Conservation (phyloP, 2,329 filamentous ascomycete genomes). For the Claviceps arundinis region DNA sequence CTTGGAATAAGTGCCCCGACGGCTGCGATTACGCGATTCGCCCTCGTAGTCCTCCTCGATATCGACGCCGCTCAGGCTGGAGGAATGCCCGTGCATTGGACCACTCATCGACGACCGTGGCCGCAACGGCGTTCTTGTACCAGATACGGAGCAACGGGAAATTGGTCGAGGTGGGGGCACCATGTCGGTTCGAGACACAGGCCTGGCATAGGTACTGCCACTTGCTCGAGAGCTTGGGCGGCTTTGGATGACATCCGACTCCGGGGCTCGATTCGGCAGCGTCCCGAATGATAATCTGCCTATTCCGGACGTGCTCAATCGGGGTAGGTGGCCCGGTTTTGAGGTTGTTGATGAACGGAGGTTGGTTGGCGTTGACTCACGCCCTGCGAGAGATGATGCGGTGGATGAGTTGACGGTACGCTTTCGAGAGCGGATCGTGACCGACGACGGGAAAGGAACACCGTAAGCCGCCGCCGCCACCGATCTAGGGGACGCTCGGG, state of each 20-base stretch:
- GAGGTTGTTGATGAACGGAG: slow-evolving; percentile 21
- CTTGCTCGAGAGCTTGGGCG: slow-evolving; percentile 65
- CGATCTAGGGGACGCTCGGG: slow-evolving; percentile 61
- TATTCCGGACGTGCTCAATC: slow-evolving; percentile 49
- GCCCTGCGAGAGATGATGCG: slow-evolving; percentile 35
- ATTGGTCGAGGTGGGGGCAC: slow-evolving; percentile 44
- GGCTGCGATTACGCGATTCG: slow-evolving; percentile 38
- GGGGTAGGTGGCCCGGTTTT: slow-evolving; percentile 37
- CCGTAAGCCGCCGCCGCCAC: slow-evolving; percentile 3
- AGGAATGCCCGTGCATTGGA: slow-evolving; percentile 43
- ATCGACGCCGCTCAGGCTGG: slow-evolving; percentile 43
- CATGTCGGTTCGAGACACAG: slow-evolving; percentile 40
- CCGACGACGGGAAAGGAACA: slow-evolving; percentile 30
- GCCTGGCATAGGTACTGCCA: slow-evolving; percentile 39
- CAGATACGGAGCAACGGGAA: slow-evolving; percentile 49
- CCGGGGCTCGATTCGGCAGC: slow-evolving; percentile 41
- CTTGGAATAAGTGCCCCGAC: slow-evolving; percentile 39
- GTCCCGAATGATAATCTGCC: slow-evolving; percentile 51
- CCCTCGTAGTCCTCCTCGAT: slow-evolving; percentile 26
- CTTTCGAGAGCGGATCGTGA: slow-evolving; percentile 57
- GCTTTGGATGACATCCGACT: slow-evolving; percentile 33
- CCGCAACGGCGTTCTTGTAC: slow-evolving; percentile 52
- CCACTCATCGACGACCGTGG: slow-evolving; percentile 60
- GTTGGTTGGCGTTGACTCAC: slow-evolving; percentile 37
- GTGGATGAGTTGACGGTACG: slow-evolving; percentile 45